Evolutionary conservation across 495 filamentous ascomycete genomes (phyloP), one percentile per base, ranked within the genome.

Genomic region (Aspergillus baeticus): DNA sequence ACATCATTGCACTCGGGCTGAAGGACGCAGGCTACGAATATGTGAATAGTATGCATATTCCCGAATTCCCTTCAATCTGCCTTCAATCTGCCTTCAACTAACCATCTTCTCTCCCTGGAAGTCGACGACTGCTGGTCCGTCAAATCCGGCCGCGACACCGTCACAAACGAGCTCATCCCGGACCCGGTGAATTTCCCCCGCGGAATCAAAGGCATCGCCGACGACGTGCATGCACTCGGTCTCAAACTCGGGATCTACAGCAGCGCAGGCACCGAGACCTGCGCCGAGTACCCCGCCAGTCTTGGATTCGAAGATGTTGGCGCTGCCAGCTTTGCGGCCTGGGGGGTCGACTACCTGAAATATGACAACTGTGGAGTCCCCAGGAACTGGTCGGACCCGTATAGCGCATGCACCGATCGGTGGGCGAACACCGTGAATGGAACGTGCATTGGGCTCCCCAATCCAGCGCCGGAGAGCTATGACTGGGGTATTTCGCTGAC

Each of bases 331-430:
- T 29, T 29, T 29, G 26, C 26, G 26, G 26, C 26, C 26, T 90
- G 86, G 86, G 85, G 81, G 0, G 79, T 63, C 17, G 71, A 76
- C 61, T 79, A 86, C 58, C 66, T 86, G 20, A 88, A 90, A 63
- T 89, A 90, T 58, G 87, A 91, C 67, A 90, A 89, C 69, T 90
- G 87, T 72, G 46, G 46, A 15, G 46, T 4, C 35, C 15, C 14
- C 46, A 50, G 14, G 26, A 29, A 29, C 26, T 29, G 26, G 26
- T 29, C 26, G 26, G 26, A 29, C 26, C 26, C 26, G 26, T 29
- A 29, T 29, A 29, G 4, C 4, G 26, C 26, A 8, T 29, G 26
- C 8, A 29, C 26, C 26, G 26, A 29, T 8, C 26, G 26, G 3
- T 29, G 26, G 26, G 3, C 26, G 26, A 29, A 29, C 26, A 29